Evolutionary conservation across 768 basidiomycete genomes (phyloP).

Genomic region (Rhizopogon rudus): DNA sequence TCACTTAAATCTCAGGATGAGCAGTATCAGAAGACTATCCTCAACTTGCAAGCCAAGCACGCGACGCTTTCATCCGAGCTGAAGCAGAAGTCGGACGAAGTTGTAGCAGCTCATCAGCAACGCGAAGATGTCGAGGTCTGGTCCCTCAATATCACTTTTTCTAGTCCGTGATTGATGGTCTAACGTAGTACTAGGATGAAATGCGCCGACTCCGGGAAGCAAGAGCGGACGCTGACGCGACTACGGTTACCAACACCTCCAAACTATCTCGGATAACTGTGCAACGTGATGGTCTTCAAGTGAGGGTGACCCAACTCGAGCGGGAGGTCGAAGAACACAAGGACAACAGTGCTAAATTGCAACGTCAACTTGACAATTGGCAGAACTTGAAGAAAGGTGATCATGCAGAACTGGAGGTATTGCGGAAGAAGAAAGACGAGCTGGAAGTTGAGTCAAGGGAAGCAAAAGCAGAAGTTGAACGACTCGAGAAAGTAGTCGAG

Average conservation of each 20-base stretch:
- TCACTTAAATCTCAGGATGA: conserved; percentile 17
- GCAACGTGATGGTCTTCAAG: conserved; percentile 53
- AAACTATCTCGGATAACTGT: conserved; percentile 54
- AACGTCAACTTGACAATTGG: conserved; percentile 67
- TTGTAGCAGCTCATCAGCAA: conserved; percentile 36
- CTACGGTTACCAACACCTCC: conserved; percentile 39
- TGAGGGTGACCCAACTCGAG: conserved; percentile 50
- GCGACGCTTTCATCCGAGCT: conserved; percentile 31
- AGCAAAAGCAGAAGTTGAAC: conserved; percentile 31
- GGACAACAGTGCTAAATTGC: conserved; percentile 48
- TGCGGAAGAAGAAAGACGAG: conserved; percentile 49
- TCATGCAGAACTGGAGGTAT: conserved; percentile 49
- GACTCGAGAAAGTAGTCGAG: conserved; percentile 20
- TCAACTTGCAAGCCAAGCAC: conserved; percentile 26
- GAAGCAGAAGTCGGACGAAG: conserved; percentile 34
- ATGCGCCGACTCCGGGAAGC: conserved; percentile 42
- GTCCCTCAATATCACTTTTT: not conserved
- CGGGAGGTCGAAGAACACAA: conserved; percentile 53
- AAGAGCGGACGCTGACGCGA: conserved; percentile 43
- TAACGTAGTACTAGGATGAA: conserved; percentile 27
- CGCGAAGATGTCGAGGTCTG: conserved; percentile 44
- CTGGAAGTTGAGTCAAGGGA: conserved; percentile 52
- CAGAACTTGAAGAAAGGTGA: conserved; percentile 61
- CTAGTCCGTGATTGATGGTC: conserved; percentile 3
- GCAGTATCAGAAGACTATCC: conserved; percentile 22